These are phyloP conservation scores for Trematosphaeria pertusa DNA, from an alignment of 2,329 filamentous ascomycete species.

Conservation along the genomic window DNA sequence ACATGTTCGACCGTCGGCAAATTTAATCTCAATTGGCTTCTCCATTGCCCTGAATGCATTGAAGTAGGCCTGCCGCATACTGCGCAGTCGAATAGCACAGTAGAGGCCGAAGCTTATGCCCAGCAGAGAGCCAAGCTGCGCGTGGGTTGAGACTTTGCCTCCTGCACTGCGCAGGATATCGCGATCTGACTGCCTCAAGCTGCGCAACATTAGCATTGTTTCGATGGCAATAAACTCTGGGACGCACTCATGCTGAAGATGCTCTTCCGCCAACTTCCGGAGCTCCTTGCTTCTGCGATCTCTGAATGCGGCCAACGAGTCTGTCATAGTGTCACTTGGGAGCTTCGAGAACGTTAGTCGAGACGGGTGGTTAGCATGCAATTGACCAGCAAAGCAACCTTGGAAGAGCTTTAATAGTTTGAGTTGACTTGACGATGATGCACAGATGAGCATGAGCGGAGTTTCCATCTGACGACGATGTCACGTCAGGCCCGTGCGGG, in stretches of 20 bases:
- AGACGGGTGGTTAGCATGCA: no score
- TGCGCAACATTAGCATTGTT: slow-evolving; percentile 17
- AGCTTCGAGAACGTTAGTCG: background rate
- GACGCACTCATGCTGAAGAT: slow-evolving; percentile 43
- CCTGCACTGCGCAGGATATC: slow-evolving; percentile 64
- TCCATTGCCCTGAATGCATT: slow-evolving; percentile 66
- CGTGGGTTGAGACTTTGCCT: slow-evolving; percentile 60
- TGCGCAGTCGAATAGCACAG: slow-evolving; percentile 62
- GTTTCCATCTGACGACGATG: no score
- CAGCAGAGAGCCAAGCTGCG: slow-evolving; percentile 65
- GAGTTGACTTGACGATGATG: no score
- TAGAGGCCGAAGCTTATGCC: slow-evolving; percentile 66
- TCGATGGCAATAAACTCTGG: background rate
- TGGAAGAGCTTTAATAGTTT: no score
- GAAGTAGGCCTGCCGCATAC: slow-evolving; percentile 65
- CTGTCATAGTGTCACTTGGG: slow-evolving; percentile 25
- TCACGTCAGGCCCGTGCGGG: no score
- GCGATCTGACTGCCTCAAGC: slow-evolving; percentile 64
- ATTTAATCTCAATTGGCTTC: slow-evolving; percentile 67
- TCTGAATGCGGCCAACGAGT: slow-evolving; percentile 42
- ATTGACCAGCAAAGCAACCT: no score
- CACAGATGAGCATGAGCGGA: no score
- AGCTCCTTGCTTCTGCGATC: slow-evolving; percentile 36
- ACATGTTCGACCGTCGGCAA: slow-evolving; percentile 67
- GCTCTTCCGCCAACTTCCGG: slow-evolving; percentile 38